phyloP scores from a whole-genome alignment of 495 filamentous ascomycete species.

The Pseudoneurospora amorphoporcata region DNA sequence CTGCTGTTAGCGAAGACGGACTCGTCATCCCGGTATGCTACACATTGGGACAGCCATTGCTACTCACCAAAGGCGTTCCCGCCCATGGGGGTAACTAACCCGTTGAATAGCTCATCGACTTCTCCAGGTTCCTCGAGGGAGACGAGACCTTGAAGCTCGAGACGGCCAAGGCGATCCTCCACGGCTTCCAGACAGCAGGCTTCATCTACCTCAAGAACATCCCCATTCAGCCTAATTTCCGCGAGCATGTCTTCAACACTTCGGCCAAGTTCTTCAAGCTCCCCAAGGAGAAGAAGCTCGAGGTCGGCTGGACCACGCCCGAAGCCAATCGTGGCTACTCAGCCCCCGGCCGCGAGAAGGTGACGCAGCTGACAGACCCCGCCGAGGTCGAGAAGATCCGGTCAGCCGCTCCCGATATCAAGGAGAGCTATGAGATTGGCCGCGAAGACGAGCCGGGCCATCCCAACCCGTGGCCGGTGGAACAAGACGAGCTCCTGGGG shows the following conservation, averaged over 20 bases:
- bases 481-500: conserved; percentile 45
- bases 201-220: conserved; percentile 87
- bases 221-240: conserved; percentile 50
- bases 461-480: conserved; percentile 75
- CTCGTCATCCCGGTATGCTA: conserved; percentile 57
- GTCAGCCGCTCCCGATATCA: conserved; percentile 58
- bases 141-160: conserved; percentile 49
- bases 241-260: conserved; percentile 53
- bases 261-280: conserved; percentile 73
- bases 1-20: conserved; percentile 55
- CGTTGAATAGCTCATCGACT: conserved; percentile 66
- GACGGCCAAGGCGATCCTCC: conserved; percentile 60
- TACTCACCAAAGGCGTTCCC: background rate
- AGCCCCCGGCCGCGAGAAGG: conserved; percentile 67
- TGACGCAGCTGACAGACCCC: conserved; percentile 45
- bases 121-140: conserved; percentile 61
- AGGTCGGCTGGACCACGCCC: conserved; percentile 58
- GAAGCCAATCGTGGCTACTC: conserved; percentile 73
- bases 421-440: conserved; percentile 79
- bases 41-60: background rate
- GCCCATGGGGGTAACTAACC: background rate
- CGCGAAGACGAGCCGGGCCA: conserved; percentile 54
- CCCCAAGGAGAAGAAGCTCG: conserved; percentile 58
- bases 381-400: conserved; percentile 50
- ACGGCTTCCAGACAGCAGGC: conserved; percentile 75